phyloP scores from a whole-genome alignment of 2,329 filamentous ascomycete genomes.

The Dryadomyces quercivorus region DNA sequence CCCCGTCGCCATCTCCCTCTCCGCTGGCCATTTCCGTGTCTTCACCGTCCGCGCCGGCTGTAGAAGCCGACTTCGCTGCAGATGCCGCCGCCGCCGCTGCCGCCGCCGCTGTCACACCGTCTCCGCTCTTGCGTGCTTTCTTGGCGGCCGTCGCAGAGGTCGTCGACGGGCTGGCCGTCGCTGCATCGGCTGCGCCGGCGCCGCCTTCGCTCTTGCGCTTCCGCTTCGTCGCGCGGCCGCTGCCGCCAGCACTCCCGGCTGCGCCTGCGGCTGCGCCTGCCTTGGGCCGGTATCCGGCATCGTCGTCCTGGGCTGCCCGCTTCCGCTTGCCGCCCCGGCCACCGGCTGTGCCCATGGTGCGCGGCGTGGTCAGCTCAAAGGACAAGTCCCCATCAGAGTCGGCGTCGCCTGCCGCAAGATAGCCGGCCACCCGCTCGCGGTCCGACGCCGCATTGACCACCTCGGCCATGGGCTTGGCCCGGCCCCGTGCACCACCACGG shows the following conservation, averaged over 20 bases:
- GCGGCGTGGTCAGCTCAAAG: constrained; percentile 9
- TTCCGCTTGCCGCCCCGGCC: constrained; percentile 38
- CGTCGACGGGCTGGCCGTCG: constrained; percentile 18
- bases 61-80: constrained; percentile 14
- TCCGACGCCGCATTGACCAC: constrained; percentile 5
- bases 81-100: background rate
- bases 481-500: background rate
- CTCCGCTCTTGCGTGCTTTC: constrained; percentile 21
- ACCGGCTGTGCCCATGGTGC: constrained; percentile 7
- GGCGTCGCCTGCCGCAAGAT: background rate
- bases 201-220: constrained; percentile 49
- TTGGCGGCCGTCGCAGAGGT: constrained; percentile 6
- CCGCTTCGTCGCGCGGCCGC: constrained; percentile 40
- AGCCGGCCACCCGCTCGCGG: background rate
- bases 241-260: constrained; percentile 17
- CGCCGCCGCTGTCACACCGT: background rate
- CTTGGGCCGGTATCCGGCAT: constrained; percentile 46
- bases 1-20: background rate
- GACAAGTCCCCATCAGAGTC: constrained; percentile 12
- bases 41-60: background rate
- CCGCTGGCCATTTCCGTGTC: background rate
- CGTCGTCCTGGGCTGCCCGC: constrained; percentile 33
- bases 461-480: background rate
- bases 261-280: constrained; percentile 24
- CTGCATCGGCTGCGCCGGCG: constrained; percentile 13